Conservation (phyloP, 352 stramenopile genomes). For the Phytopythium montanum region DNA sequence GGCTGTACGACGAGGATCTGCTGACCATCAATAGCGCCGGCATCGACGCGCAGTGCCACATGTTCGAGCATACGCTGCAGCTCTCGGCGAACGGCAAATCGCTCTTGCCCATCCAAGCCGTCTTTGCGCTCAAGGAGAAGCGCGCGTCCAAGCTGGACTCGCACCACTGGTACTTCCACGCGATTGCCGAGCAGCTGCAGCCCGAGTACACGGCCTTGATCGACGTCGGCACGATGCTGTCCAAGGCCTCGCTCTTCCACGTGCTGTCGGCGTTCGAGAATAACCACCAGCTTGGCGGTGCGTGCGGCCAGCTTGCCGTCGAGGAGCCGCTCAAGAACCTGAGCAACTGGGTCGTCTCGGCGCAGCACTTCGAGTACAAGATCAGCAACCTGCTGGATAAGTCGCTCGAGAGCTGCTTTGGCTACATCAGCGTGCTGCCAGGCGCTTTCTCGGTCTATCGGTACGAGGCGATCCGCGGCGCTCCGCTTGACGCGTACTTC, state of each 20-base stretch:
- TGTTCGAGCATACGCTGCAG: conserved; percentile 86
- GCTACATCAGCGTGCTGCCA: conserved; percentile 84
- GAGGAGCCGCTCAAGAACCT: conserved; percentile 81
- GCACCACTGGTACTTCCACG: conserved; percentile 85
- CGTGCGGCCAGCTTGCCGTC: conserved; percentile 77
- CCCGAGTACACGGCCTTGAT: conserved; percentile 81
- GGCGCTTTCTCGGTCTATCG: conserved; percentile 84
- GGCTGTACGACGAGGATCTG: conserved; percentile 82
- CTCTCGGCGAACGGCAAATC: conserved; percentile 65
- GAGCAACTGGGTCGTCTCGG: conserved; percentile 86
- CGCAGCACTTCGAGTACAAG: conserved; percentile 90
- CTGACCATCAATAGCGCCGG: conserved; percentile 84
- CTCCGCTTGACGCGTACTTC: conserved; percentile 80
- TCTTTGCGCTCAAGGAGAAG: conserved; percentile 81
- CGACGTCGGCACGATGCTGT: conserved; percentile 84
- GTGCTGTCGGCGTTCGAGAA: conserved; percentile 74
- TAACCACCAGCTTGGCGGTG: conserved; percentile 78
- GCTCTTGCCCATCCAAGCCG: conserved; percentile 66
- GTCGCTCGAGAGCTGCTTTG: conserved; percentile 82
- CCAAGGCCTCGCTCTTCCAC: conserved; percentile 74
- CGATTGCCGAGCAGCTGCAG: conserved; percentile 79
- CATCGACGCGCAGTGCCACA: conserved; percentile 74
- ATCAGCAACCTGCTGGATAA: conserved; percentile 89
- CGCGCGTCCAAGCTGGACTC: conserved; percentile 84
- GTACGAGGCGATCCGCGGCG: conserved; percentile 79